These are phyloP conservation scores for Sugiyamaella novakii DNA, from an alignment of 1,139 yeast genomes.

Conservation along the genomic window DNA sequence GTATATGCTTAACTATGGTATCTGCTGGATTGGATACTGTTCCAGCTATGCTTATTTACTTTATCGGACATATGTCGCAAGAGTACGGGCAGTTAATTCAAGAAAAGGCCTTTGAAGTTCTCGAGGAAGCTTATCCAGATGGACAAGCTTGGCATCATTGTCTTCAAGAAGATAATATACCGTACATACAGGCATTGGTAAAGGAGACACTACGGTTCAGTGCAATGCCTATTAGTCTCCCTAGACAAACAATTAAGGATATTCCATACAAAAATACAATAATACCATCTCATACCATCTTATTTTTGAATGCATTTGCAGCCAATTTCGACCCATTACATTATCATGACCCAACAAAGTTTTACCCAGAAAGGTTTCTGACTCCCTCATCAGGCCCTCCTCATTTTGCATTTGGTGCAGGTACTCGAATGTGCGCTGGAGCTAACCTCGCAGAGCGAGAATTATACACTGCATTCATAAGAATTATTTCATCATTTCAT, in stretches of 20 bases:
- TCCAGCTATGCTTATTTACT: constrained; percentile 62
- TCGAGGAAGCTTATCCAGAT: constrained; percentile 43
- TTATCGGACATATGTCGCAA: constrained; percentile 63
- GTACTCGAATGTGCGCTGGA: constrained; percentile 72
- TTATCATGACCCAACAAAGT: constrained; percentile 52
- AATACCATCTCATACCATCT: constrained; percentile 58
- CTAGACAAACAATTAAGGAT: constrained; percentile 58
- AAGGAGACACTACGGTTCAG: constrained; percentile 67
- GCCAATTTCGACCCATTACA: constrained; percentile 63
- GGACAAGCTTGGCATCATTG: constrained; percentile 53
- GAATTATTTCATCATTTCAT: constrained; percentile 46
- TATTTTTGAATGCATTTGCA: constrained; percentile 69
- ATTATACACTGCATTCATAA: constrained; percentile 52
- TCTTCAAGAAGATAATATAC: constrained; percentile 45
- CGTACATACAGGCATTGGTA: constrained; percentile 58
- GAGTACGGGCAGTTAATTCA: constrained; percentile 53
- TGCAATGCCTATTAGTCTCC: constrained; percentile 67
- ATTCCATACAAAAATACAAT: constrained; percentile 43
- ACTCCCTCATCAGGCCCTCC: constrained; percentile 40
- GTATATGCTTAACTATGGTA: constrained; percentile 72
- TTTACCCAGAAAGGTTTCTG: constrained; percentile 63
- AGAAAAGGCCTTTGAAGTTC: constrained; percentile 44
- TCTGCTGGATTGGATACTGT: constrained; percentile 81
- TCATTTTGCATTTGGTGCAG: constrained; percentile 71
- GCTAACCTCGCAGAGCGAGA: constrained; percentile 62